Evolutionary conservation across 78 protist species (phyloP), one percentile per base, ranked within the genome.

Genomic region (Reticulomyxa filosa): DNA sequence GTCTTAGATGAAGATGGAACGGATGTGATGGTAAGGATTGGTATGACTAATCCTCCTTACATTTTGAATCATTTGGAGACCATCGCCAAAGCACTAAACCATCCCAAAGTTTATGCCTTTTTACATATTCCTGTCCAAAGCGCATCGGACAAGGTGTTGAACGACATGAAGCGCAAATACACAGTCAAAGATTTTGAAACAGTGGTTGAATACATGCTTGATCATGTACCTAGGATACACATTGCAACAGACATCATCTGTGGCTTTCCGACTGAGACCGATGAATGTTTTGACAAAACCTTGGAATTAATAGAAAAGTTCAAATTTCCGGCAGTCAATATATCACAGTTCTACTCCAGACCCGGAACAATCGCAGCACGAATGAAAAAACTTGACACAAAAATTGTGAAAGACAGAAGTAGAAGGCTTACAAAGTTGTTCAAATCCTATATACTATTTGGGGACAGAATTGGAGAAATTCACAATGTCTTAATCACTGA

Each of bases 21-120:
- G 0, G 70, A 67, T 8, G 78, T 77, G 17, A 75, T 76, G 85
- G 11, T 80, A 4, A 46, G 77, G 4, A 6, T 66, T 4, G 85
- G 85, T 10, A 76, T 75, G 81, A 71, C 82, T 8, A 80, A 80
- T 37, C 85, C 85, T 17, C 77, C 81, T 0, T 77, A 80, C 50
- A 46, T 75, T 26, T 50, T 66, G 7, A 71, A 56, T 22, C 69
- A 80, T 62, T 25, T 75, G 5, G 75, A 29, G 26, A 22, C 8
- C 11, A 55, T 55, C 39, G 59, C 59, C 10, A 33, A 55, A 11
- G 30, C 30, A 55, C 30, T 55, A 10, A 55, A 55, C 39, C 69
- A 7, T 35, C 70, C 67, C 4, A 3, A 3, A 8, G 50, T 69
- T 4, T 69, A 57, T 23, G 25, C 37, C 2, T 30, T 69, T 22